Evolutionary conservation across 768 basidiomycete species (phyloP).

Genomic region (Pulveroboletus sp.): DNA sequence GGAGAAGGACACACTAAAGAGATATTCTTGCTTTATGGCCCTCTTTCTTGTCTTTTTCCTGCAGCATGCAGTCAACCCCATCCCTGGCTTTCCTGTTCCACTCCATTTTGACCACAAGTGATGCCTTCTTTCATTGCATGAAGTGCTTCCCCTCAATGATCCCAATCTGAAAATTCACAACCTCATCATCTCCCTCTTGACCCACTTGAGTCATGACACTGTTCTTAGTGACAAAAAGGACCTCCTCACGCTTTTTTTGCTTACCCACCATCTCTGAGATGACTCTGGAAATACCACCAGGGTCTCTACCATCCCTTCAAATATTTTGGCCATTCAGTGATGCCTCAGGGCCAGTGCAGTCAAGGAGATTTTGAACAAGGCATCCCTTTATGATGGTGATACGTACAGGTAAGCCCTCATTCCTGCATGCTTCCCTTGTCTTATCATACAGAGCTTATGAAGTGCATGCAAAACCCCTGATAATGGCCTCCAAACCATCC

Average conservation of each 20-base stretch:
- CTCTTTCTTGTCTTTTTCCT: neutral
- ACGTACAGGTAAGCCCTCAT: too few species aligned
- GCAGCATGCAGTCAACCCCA: neutral
- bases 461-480: too few species aligned
- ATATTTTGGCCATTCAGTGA: neutral
- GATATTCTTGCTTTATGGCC: neutral
- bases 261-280: neutral
- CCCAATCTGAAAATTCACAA: neutral
- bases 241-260: neutral
- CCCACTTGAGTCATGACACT: neutral
- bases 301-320: neutral
- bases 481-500: too few species aligned
- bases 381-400: too few species aligned
- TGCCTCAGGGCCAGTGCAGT: too few species aligned
- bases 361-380: too few species aligned
- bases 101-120: neutral
- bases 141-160: too few species aligned
- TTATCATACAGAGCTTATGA: too few species aligned
- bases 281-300: neutral
- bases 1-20: neutral
- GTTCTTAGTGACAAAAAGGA: neutral
- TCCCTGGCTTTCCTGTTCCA: neutral
- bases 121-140: too few species aligned
- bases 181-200: neutral
- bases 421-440: too few species aligned